phyloP scores from a whole-genome alignment of 2,329 filamentous ascomycete species.

The Fusarium cyanostomum region DNA sequence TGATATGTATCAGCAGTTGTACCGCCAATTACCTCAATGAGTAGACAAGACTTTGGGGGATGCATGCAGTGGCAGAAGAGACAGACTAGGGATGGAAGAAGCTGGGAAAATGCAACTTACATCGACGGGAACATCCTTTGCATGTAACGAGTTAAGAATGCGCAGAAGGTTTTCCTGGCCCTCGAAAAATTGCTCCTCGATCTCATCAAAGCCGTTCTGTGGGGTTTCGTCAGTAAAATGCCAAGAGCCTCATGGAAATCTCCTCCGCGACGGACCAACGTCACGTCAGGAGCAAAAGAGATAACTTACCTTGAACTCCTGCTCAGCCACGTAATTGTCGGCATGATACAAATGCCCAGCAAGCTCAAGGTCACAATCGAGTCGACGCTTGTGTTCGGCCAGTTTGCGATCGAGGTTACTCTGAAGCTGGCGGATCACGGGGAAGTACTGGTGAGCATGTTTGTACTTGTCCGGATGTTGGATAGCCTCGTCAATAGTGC shows the following conservation, averaged over 20 bases:
- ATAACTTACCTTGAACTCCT: conserved; percentile 52
- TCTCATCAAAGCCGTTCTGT: conserved; percentile 52
- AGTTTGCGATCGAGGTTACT: conserved; percentile 45
- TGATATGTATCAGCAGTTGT: conserved; percentile 32
- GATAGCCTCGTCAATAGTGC: conserved; percentile 66
- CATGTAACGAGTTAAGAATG: conserved; percentile 55
- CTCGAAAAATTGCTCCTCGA: conserved; percentile 55
- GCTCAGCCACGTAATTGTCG: conserved; percentile 47
- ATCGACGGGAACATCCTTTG: conserved; percentile 58
- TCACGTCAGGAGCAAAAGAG: conserved; percentile 28
- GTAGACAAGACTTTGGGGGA: conserved; percentile 31
- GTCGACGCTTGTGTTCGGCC: conserved; percentile 45
- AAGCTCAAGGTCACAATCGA: conserved; percentile 48
- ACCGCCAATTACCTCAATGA: conserved; percentile 14
- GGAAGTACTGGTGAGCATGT: conserved; percentile 61
- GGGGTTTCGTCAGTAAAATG: conserved; percentile 28
- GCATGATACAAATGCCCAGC: conserved; percentile 52
- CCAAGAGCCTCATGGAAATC: conserved; percentile 35
- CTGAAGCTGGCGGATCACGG: conserved; percentile 61
- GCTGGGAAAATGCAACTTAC: conserved; percentile 51
- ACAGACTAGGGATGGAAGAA: conserved; percentile 15
- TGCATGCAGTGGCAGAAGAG: conserved; percentile 21
- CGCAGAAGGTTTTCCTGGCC: conserved; percentile 58
- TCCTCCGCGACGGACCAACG: conserved; percentile 32
- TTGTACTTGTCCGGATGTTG: conserved; percentile 63